Base-by-base conservation (phyloP, 352 stramenopile species). In the Phytophthora ramorum region DNA sequence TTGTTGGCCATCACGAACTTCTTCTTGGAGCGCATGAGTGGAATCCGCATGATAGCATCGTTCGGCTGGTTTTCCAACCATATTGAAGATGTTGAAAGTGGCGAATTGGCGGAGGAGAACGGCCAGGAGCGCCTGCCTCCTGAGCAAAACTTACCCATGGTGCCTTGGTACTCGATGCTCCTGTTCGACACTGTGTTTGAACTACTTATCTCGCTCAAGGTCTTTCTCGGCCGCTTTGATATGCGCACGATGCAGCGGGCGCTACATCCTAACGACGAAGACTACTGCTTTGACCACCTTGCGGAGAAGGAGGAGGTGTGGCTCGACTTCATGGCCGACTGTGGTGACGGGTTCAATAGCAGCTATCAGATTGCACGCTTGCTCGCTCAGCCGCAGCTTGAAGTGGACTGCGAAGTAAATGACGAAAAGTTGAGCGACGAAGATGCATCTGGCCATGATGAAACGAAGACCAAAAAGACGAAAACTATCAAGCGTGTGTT, bases 271-370 rank as follows among this genome's bases (percentile, higher is more conserved):
- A 73, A 86, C 41, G 81, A 92, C 43, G 73, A 90, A 20, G 83
- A 92, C 37, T 93, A 94, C 32, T 57, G 85, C 7, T 95, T 95
- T 67, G 85, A 95, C n/a, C 89, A 95, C 58, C 78, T 95, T 17
- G 78, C 90, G 9, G 47, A 79, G 1, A 82, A 83, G 6, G 76
- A 97, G 49, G 85, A 95, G 6, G 58, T 96, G n/a, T 98, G 94
- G 94, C 83, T 98, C 24, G 94, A 98, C 60, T 98, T 97, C 40
- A 97, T 98, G 80, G 92, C 91, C 12, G 94, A 98, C 62, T 97
- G 90, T 30, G 94, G 94, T 4, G 94, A 98, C 54, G 94, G 94
- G 3, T 98, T 98, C 53, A 97, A 98, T 63, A 97, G 91, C 56
- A 97, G 87, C 44, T 98, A 98, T 64, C 92, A 98, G 70, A 90